A percentile compares a stretch with the other conserved stretches of the same genome.
phyloP scores from a whole-genome alignment of 2,329 filamentous ascomycete genomes.

The Eurotiales sp. region DNA sequence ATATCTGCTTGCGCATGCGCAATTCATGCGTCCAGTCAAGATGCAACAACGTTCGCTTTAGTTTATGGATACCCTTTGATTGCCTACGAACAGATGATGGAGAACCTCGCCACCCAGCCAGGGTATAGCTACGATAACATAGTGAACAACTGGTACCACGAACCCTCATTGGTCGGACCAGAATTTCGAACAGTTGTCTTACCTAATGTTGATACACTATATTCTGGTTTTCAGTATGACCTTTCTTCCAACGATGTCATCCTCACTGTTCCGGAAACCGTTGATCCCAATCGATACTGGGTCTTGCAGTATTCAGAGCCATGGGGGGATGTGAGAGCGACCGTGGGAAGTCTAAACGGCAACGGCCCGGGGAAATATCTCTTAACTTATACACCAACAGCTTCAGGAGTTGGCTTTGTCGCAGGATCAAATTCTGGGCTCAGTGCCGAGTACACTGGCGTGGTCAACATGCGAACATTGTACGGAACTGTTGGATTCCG shows the following conservation, averaged over 20 bases:
- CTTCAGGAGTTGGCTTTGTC: too few relatives aligned
- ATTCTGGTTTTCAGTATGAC: constrained; percentile 22
- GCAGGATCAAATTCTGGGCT: too few relatives aligned
- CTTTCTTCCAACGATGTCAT: constrained; percentile 21
- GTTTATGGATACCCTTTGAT: neutral
- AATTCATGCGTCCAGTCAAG: too few relatives aligned
- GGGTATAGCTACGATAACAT: neutral
- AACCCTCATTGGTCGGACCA: neutral
- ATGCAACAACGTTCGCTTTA: neutral
- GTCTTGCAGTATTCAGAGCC: too few relatives aligned
- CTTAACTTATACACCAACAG: too few relatives aligned
- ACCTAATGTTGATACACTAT: constrained; percentile 29
- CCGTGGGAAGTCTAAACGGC: too few relatives aligned
- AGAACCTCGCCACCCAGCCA: neutral
- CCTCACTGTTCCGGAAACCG: constrained; percentile 16
- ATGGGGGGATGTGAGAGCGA: constrained; percentile 25
- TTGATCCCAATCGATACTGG: too few relatives aligned
- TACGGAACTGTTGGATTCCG: too few relatives aligned
- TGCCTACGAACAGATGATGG: neutral
- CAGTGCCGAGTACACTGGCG: too few relatives aligned
- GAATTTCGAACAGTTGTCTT: neutral
- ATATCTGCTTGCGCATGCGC: too few relatives aligned
- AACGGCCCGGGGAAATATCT: too few relatives aligned
- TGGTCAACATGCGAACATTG: too few relatives aligned
- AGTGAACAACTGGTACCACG: neutral